Evolutionary conservation across 2,329 filamentous ascomycete species (phyloP), one percentile per base, ranked within the genome.

Genomic region (Hypoxylon sp.): DNA sequence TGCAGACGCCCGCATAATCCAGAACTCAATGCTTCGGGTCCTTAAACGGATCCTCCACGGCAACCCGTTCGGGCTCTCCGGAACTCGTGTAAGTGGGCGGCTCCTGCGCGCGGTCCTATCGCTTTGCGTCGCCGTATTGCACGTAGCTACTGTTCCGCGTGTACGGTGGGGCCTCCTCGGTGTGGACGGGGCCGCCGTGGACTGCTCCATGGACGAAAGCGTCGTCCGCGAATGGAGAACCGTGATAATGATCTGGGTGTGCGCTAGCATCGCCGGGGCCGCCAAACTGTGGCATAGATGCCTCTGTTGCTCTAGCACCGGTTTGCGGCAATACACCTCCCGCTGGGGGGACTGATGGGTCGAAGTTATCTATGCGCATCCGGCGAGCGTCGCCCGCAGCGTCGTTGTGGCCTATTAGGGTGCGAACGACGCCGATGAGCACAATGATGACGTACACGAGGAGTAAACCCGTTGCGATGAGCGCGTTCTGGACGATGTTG

Each of bases 391-490:
- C 60, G 28, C 60, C 55, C 11, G 60, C 63, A 46, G 36, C 68
- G 56, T 73, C 68, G 56, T 60, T 67, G 49, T 71, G 63, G 55
- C 69, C 67, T 41, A 72, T 63, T 49, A 78, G 72, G 28, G 90
- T 90, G 65, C 93, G 88, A 51, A 88, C 79, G 60, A 95, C 79
- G 52, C 93, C 96, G 51, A 92, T 84, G 36, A 98, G 83, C 3
- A 93, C 87, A 64, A 97, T 86, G 67, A 96, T 79, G 58, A 97
- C 75, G 85, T 94, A 99, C 28, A 97, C 81, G 2, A 93, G 82
- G 11, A 98, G 80, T 3, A 99, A 82, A 55, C 85, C 88, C 0
- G 87, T 85, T 2, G 94, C 92, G 72, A 98, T 94, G 70, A 97
- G 87, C 1, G 92, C 90, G 80, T 98, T 93, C 67, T 89, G 88